Evolutionary conservation across 1,284 basidiomycete genomes (phyloP), one percentile per base, ranked within the genome.

Genomic region (Athelia sp.): DNA sequence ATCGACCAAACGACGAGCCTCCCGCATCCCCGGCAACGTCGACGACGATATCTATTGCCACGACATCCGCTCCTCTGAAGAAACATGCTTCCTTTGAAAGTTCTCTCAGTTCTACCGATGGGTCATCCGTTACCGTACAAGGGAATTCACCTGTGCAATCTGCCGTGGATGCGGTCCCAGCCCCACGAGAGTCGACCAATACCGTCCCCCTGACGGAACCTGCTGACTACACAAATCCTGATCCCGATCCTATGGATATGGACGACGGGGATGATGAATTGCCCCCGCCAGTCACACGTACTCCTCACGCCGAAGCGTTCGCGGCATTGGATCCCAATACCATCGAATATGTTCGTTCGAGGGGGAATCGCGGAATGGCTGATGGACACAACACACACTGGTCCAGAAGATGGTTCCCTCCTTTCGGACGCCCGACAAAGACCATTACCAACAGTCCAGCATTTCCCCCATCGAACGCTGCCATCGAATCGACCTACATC

Each of bases 301-400:
- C 86, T 2, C 82, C 84, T 4, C 84, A 90, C 60, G 77, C 78
- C 10, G 87, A 90, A 64, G 81, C 84, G 0, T 90, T 85, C 55
- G 78, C 78, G 2, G 76, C 84, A n/a, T 70, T 89, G 48, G 79
- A 87, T 61, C 76, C 81, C 21, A 75, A 71, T 52, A 70, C 71
- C 40, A 74, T 83, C 50, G 79, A 82, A 60, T 72, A 72, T 57
- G 63, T 76, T 47, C 75, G 74, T 31, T 51, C 65, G 15, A 40
- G 2, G 36, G 60, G 61, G 15, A 43, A 35, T 36, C 47, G 45
- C 58, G 60, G 18, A 58, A 58, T n/a, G n/a, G 19, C 36, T n/a
- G 26, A 21, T 29, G 35, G 18, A 46, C 43, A 23, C 17, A 48
- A 45, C 18, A 34, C 49, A 15, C 45, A 35, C 45, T 51, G 51